Percentiles rank a stretch among this genome's conserved stretches.
Conservation (phyloP, 2,329 filamentous ascomycete genomes). For the Colletotrichum shisoi region DNA sequence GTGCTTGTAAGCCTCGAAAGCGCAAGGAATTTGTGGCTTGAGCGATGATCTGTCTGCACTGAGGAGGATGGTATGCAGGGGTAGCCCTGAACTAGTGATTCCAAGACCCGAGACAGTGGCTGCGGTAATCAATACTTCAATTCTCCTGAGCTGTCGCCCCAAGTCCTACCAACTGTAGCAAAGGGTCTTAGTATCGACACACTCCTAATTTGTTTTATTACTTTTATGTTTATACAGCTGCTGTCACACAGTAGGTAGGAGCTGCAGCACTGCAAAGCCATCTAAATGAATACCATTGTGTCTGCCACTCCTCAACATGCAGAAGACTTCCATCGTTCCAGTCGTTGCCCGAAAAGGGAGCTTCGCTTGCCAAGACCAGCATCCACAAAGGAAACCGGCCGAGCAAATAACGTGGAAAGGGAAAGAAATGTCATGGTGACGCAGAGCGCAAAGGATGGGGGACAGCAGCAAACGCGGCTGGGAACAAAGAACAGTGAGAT, state of each 20-base stretch:
- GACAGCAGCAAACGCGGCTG: conserved; percentile 12
- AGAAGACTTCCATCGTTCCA: neutral
- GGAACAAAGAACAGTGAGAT: conserved; percentile 21
- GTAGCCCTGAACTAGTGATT: conserved; percentile 16
- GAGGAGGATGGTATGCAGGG: conserved; percentile 30
- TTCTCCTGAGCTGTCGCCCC: neutral
- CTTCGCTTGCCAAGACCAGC: neutral
- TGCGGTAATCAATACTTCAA: conserved; percentile 14
- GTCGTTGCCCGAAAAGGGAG: conserved; percentile 12
- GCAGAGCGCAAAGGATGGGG: conserved; percentile 25
- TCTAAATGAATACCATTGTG: conserved; percentile 2
- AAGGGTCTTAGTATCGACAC: neutral
- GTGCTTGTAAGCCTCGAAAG: conserved; percentile 27
- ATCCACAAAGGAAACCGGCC: conserved; percentile 2
- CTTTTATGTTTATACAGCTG: neutral
- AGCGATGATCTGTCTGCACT: conserved; percentile 37
- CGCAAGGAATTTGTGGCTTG: conserved; percentile 34
- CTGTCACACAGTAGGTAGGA: neutral
- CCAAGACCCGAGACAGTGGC: conserved; percentile 23
- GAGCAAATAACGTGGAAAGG: conserved; percentile 22
- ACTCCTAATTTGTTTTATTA: no score
- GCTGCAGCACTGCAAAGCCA: conserved; percentile 12
- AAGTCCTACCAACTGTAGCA: no score
- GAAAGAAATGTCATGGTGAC: conserved; percentile 18
- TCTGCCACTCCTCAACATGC: conserved; percentile 2